phyloP scores from a whole-genome alignment of 2,329 filamentous ascomycete species.

The Alternaria atra region DNA sequence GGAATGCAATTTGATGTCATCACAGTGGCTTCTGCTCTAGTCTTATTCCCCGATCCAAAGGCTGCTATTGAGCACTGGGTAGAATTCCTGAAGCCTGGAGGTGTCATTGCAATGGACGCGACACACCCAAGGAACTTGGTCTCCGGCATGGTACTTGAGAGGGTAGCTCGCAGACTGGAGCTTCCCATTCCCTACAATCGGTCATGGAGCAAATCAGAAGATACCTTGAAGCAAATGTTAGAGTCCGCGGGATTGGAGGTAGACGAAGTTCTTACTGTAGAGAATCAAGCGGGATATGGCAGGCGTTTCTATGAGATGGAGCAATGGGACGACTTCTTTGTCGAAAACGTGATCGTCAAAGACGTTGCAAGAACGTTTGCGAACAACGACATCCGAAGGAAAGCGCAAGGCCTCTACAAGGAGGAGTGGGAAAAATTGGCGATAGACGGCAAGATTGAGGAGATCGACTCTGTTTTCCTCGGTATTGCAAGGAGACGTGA shows the following conservation, averaged over 20 bases:
- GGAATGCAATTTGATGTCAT: constrained; percentile 47
- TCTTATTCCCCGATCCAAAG: constrained; percentile 52
- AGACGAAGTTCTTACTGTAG: constrained; percentile 40
- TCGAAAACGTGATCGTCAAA: constrained; percentile 43
- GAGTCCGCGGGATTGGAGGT: constrained; percentile 50
- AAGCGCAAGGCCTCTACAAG: constrained; percentile 46
- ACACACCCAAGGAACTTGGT: constrained; percentile 51
- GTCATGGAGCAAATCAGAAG: constrained; percentile 45
- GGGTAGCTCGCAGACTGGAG: constrained; percentile 44
- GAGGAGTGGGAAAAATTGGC: constrained; percentile 53
- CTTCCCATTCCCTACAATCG: constrained; percentile 50
- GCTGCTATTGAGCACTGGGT: constrained; percentile 51
- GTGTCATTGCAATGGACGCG: constrained; percentile 51
- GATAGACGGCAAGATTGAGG: constrained; percentile 49
- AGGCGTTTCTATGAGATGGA: constrained; percentile 38
- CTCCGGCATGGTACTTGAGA: constrained; percentile 51
- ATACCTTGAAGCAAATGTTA: constrained; percentile 43
- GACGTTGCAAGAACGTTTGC: constrained; percentile 38
- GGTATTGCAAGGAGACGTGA: constrained; percentile 47
- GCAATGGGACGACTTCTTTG: constrained; percentile 49
- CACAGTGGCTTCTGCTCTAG: constrained; percentile 53
- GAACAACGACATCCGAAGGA: constrained; percentile 40
- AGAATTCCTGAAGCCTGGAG: constrained; percentile 53
- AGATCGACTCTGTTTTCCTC: constrained; percentile 53
- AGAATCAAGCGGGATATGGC: constrained; percentile 47